Evolutionary conservation across 495 filamentous ascomycete genomes (phyloP), one percentile per base, ranked within the genome.

Genomic region (Xylaria venustula): DNA sequence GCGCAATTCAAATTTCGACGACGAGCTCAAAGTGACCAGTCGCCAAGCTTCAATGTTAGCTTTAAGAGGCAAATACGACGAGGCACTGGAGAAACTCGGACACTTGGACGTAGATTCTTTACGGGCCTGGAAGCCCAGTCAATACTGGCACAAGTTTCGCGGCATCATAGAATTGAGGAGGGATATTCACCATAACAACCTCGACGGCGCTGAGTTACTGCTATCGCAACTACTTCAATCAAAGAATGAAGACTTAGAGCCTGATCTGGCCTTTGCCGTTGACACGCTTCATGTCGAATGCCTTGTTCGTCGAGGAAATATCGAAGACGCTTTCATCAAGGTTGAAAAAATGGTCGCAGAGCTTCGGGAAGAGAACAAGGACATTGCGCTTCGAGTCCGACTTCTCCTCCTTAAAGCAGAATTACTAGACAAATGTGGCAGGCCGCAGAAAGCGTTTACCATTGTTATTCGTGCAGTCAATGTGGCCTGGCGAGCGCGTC

Each of bases 391-490:
- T 14, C 88, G 90, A 59, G 79, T 96, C 50, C 85, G 86, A 46
- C 77, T 96, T 1, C 86, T 97, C 26, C 83, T 87, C 22, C 68
- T 86, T 47, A 97, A 97, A 71, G 90, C 88, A 0, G 79, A 83
- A 11, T 81, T 97, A 11, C 87, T 92, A 62, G 83, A 85, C 49
- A 81, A 81, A 67, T 81, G 82, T 56, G 89, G 89, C 17, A 86
- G 88, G 5, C 85, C 92, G 0, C 86, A 92, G 58, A 88, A 87
- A 63, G 94, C 90, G 1, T 94, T 97, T 68, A 91, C 89, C 3
- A 79, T 96, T 17, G 88, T 87, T 19, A 79, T 97, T 67, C 82
- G 90, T 20, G 94, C 93, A 2, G 90, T 90, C 2, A 87, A 80
- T 68, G 86, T 91, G 32, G 87, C 92, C 1, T 85, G 88, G 79